Evolutionary conservation across 495 filamentous ascomycete genomes (phyloP).

Genomic region (Emericellopsis terricola): DNA sequence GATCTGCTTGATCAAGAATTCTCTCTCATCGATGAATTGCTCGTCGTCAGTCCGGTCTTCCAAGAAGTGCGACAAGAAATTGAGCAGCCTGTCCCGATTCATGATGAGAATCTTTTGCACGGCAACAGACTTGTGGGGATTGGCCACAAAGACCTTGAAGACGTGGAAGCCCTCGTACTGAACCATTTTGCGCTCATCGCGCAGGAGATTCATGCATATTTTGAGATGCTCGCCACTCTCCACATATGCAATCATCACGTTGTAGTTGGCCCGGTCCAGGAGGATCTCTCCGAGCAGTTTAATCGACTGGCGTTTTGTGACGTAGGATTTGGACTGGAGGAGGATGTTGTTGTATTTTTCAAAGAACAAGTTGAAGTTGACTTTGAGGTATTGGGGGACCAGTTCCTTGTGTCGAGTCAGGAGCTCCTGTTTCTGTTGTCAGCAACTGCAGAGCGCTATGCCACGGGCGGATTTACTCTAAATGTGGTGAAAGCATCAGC

Average conservation of each 20-base stretch:
- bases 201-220: conserved; percentile 88
- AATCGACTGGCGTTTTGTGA: conserved; percentile 96
- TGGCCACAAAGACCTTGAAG: conserved; percentile 98
- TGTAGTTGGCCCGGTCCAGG: conserved; percentile 89
- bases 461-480: conserved; percentile 33
- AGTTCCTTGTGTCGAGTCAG: conserved; percentile 85
- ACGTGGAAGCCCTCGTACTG: conserved; percentile 99
- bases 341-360: conserved; percentile 73
- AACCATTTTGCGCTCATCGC: conserved; percentile 94
- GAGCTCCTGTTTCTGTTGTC: conserved; percentile 44
- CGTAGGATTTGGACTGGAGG: conserved; percentile 83
- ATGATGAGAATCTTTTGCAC: conserved; percentile 91
- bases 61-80: conserved; percentile 77
- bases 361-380: conserved; percentile 88
- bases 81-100: conserved; percentile 78
- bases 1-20: conserved; percentile 90
- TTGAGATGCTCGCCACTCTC: conserved; percentile 91
- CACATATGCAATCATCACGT: conserved; percentile 93
- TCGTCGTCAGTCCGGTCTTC: conserved; percentile 95
- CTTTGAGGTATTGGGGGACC: conserved; percentile 65
- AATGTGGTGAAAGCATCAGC: conserved; percentile 97
- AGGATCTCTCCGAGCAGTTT: conserved; percentile 92
- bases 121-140: conserved; percentile 84
- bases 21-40: conserved; percentile 95
- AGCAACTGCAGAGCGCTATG: not conserved